Evolutionary conservation across 1,139 yeast genomes (phyloP).

Genomic region (Saccharomyces pastorianus): DNA sequence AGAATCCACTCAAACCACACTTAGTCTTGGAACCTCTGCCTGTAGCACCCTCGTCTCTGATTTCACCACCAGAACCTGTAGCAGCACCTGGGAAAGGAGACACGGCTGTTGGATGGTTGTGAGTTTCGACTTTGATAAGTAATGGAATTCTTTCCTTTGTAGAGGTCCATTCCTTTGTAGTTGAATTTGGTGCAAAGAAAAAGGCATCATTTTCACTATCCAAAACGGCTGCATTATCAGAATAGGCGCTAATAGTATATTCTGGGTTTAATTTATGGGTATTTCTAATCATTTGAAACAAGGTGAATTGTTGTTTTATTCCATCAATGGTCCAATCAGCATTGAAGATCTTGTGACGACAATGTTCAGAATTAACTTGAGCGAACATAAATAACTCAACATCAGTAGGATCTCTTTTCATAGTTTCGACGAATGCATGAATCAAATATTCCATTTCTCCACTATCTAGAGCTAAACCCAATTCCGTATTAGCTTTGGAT

Average conservation of each 20-base stretch:
- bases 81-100: constrained; percentile 99
- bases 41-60: constrained; percentile 98
- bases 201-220: constrained; percentile 70
- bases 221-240: constrained; percentile 95
- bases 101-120: constrained; percentile 98
- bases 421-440: constrained; percentile 61
- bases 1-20: constrained; percentile 91
- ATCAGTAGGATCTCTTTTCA: constrained; percentile 92
- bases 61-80: constrained; percentile 99
- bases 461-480: constrained; percentile 86
- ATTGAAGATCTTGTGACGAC: constrained; percentile 97
- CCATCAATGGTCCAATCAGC: constrained; percentile 98
- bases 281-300: constrained; percentile 93
- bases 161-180: constrained; percentile 64
- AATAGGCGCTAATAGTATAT: constrained; percentile 85
- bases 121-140: constrained; percentile 93
- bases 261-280: constrained; percentile 78
- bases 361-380: constrained; percentile 97
- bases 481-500: constrained; percentile 64
- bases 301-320: constrained; percentile 57
- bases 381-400: constrained; percentile 98
- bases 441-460: constrained; percentile 88
- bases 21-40: constrained; percentile 97
- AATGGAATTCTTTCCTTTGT: constrained; percentile 76
- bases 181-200: constrained; percentile 68